Conservation (phyloP, 2,329 filamentous ascomycete species). For the Stylonectria norvegica region DNA sequence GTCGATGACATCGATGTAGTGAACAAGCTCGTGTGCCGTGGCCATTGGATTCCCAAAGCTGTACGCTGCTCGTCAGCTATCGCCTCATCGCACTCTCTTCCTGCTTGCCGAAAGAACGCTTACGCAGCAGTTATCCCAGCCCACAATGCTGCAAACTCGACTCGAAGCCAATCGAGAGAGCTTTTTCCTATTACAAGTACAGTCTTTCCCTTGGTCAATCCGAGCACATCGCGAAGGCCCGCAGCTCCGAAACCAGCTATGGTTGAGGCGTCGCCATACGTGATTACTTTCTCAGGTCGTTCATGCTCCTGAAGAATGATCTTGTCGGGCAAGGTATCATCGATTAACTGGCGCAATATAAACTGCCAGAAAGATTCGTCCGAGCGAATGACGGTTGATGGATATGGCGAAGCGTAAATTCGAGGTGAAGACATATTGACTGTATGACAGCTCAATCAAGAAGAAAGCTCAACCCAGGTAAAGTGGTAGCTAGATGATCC, state of each 20-base stretch:
- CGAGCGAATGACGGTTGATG: neutral
- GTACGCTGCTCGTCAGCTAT: too few relatives aligned
- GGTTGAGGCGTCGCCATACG: neutral
- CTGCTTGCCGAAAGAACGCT: too few relatives aligned
- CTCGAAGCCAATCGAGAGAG: neutral
- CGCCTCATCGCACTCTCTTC: too few relatives aligned
- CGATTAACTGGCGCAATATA: neutral
- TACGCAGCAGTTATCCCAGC: neutral
- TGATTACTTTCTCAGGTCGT: neutral
- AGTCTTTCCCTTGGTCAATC: neutral
- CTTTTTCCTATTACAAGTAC: neutral
- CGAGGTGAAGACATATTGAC: neutral
- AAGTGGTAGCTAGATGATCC: too few relatives aligned
- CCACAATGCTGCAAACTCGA: neutral
- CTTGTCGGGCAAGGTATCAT: neutral
- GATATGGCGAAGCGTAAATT: neutral
- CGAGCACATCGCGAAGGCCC: neutral
- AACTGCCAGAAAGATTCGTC: neutral
- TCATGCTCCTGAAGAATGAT: neutral
- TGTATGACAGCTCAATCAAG: too few relatives aligned
- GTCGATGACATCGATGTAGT: neutral
- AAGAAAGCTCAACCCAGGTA: too few relatives aligned
- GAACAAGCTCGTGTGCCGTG: neutral
- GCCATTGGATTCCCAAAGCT: neutral
- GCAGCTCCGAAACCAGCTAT: neutral